Evolutionary conservation across 192 early-diverging fungal species (phyloP), one percentile per base, ranked within the genome.

Genomic region (Coemansia sp.): DNA sequence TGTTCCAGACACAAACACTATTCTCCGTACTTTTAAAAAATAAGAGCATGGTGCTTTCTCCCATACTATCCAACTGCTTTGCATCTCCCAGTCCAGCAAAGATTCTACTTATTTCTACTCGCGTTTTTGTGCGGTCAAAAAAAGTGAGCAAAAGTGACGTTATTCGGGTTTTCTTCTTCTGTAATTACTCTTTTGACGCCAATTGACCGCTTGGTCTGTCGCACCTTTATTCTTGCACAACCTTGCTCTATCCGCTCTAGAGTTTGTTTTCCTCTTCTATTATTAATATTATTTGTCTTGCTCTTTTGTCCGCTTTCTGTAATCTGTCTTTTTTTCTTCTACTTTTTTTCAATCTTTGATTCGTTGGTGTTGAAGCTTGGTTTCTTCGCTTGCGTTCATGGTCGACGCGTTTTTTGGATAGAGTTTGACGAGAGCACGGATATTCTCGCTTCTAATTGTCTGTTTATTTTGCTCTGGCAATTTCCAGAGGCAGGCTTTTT

Each of bases 361-460:
- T 62, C 45, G 40, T 46, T 43, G n/a, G 61, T 17, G 44, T 45
- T 62, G 22, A 10, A 59, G 39, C 20, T 58, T 58, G 16, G 12
- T 42, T 37, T 58, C 25, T 65, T 20, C 56, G 2, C 43, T 67
- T 68, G 43, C 57, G 25, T 50, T 51, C 25, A 51, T 59, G 57
- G 14, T 22, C 16, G 57, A 59, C 57, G 57, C 57, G 57, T 59
- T 40, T 5, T 59, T 59, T 59, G 16, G 32, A 16, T 59, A 59
- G 54, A 56, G 51, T 22, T 53, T 17, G 20, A 53, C 20, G 1
- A 22, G 51, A 53, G n/a, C 38, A 17, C 14, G 9, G 16, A 5
- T 39, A 25, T 42, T 59, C 37, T 59, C 39, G 5, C 40, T 53
- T 53, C 2, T 54, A 54, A 9, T 54, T 9, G 20, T 54, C 22